Evolutionary conservation across 352 stramenopile genomes (phyloP), one percentile per base, ranked within the genome.

Genomic region (Phytopythium aichiense): DNA sequence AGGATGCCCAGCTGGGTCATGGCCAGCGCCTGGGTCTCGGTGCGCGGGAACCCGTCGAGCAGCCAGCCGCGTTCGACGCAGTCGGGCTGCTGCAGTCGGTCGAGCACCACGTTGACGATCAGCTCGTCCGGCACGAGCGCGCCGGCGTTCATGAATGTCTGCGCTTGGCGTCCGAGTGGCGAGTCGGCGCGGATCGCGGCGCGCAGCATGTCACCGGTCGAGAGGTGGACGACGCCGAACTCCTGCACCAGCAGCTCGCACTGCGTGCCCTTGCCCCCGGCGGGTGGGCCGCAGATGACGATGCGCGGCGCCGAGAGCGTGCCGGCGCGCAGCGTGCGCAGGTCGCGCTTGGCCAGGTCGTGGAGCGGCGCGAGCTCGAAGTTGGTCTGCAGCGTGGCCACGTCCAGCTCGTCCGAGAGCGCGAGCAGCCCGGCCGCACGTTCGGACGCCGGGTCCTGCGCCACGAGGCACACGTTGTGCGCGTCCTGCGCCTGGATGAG

Each of bases 221-320:
- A 95, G 0, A 98, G 67, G 63, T 98, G 94, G 23, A 98, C 83
- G 7, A 98, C 79, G 37, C 89, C 91, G 63, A 95, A 94, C 56
- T 89, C 76, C 2, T 91, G 69, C 1, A 81, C 82, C 9, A 98
- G 90, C 38, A 92, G 55, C 72, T 98, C 90, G 63, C 95, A 98
- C 70, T 98, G 93, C 23, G 94, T 98, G 45, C 95, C 95, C 73
- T 98, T 98, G 40, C 94, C 95, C 31, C 79, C 88, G 0, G 94
- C 95, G 0, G 95, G 94, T 8, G 93, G 92, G 42, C 94, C 95
- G 2, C 88, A 73, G 62, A 97, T 97, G 67, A 98, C 93, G 13
- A 97, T 69, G 40, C 69, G 72, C 2, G 73, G 68, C 13, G 71
- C 65, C 28, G 77, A 81, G 35, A 89, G 53, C 22, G 79, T 68